These are phyloP conservation scores for Vanrija sp. DNA, from an alignment of 1,284 basidiomycete species.

Conservation along the genomic window DNA sequence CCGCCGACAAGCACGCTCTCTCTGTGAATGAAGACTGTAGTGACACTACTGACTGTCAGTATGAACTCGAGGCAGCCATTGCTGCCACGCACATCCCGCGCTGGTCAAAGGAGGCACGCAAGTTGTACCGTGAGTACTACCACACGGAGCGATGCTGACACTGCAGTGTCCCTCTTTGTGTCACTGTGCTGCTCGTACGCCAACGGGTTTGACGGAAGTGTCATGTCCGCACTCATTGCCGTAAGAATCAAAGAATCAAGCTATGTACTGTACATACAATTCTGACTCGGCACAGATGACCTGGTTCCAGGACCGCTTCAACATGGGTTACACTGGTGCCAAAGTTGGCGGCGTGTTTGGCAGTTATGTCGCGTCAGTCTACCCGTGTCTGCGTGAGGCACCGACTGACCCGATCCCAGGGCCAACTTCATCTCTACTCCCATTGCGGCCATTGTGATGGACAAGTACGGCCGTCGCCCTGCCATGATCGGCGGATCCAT, in stretches of 20 bases:
- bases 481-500: slow-evolving; percentile 55
- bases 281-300: slow-evolving; percentile 12
- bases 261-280: too few species aligned
- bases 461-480: slow-evolving; percentile 55
- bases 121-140: slow-evolving; percentile 23
- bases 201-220: slow-evolving; percentile 5
- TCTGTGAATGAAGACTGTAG: too few species aligned
- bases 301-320: not conserved
- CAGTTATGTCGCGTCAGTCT: not conserved
- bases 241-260: not conserved
- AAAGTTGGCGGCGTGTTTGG: slow-evolving; percentile 1
- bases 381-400: too few species aligned
- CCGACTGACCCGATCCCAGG: too few species aligned
- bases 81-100: slow-evolving; percentile 20
- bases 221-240: not conserved
- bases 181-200: not conserved
- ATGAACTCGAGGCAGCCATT: slow-evolving; percentile 20
- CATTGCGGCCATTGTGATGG: slow-evolving; percentile 20
- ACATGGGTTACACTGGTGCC: not conserved
- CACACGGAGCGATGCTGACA: not conserved
- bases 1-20: too few species aligned
- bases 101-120: slow-evolving; percentile 19
- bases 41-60: not conserved
- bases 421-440: not conserved
- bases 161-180: not conserved